These are phyloP conservation scores for Staphylotrichum longicolle DNA, from an alignment of 495 filamentous ascomycete genomes.

Conservation along the genomic window DNA sequence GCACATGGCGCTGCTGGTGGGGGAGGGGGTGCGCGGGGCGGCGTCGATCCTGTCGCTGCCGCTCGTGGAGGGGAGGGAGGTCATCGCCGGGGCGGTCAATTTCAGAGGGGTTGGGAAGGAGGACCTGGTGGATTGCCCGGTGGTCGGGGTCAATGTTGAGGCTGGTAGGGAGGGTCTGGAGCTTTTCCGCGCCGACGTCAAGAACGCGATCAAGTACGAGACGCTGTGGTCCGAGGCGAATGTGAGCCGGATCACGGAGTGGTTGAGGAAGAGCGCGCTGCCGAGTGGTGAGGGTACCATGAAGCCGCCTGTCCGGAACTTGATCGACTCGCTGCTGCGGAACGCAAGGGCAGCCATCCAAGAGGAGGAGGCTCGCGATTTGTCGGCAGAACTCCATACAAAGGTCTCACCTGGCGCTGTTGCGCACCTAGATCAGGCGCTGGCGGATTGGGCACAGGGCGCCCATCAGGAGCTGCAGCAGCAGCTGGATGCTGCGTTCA, in stretches of 20 bases:
- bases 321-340: conserved; percentile 65
- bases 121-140: conserved; percentile 36
- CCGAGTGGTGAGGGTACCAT: conserved; percentile 41
- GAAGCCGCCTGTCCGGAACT: conserved; percentile 59
- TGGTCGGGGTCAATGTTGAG: conserved; percentile 41
- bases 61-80: conserved; percentile 32
- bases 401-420: conserved; percentile 45
- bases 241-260: conserved; percentile 61
- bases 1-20: conserved; percentile 76
- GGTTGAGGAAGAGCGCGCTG: conserved; percentile 58
- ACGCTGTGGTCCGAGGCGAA: conserved; percentile 70
- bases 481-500: conserved; percentile 71
- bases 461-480: conserved; percentile 81
- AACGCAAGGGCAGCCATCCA: conserved; percentile 55
- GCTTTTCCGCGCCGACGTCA: conserved; percentile 63
- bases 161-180: conserved; percentile 57
- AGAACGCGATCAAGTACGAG: conserved; percentile 68
- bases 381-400: conserved; percentile 28
- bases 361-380: conserved; percentile 45
- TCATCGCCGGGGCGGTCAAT: conserved; percentile 44
- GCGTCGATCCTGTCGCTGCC: conserved; percentile 41
- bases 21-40: conserved; percentile 57
- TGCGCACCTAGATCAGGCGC: conserved; percentile 51
- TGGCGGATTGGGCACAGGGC: conserved; percentile 70
- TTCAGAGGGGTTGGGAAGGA: conserved; percentile 37